Percentiles rank a stretch among this genome's conserved stretches.
phyloP scores from a whole-genome alignment of 2,329 filamentous ascomycete genomes.

The Diaporthe citrichinensis region DNA sequence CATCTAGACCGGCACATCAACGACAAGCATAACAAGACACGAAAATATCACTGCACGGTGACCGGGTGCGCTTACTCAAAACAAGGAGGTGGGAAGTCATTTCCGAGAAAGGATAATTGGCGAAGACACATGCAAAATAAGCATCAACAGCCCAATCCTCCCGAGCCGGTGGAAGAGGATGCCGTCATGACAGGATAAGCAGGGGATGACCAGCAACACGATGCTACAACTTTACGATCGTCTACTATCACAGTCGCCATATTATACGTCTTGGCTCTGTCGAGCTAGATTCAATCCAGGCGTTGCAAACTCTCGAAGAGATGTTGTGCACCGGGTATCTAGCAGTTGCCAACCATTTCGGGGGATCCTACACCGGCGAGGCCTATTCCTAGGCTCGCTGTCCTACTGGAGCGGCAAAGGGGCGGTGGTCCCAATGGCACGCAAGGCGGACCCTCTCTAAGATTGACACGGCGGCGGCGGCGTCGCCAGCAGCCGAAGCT shows the following conservation, averaged over 20 bases:
- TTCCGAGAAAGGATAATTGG: constrained; percentile 75
- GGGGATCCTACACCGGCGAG: not conserved
- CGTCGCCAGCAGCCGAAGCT: not conserved
- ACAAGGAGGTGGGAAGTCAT: constrained; percentile 66
- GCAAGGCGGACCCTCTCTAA: not conserved
- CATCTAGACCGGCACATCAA: constrained; percentile 74
- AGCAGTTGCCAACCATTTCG: not conserved
- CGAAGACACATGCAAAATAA: constrained; percentile 74
- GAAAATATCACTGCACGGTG: constrained; percentile 71
- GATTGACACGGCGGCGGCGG: not conserved
- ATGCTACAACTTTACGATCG: not conserved
- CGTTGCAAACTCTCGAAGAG: not conserved
- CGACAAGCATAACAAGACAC: constrained; percentile 72
- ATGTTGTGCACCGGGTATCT: too few species aligned
- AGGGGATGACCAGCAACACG: not conserved
- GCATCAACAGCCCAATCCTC: constrained; percentile 61
- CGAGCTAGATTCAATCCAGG: not conserved
- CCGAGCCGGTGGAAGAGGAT: constrained; percentile 59
- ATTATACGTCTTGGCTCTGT: not conserved
- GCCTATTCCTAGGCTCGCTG: not conserved
- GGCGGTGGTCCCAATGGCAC: not conserved
- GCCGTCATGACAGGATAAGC: constrained; percentile 46
- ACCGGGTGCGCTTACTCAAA: constrained; percentile 69
- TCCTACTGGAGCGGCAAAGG: too few species aligned
- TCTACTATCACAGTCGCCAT: not conserved